Evolutionary conservation across 345 rosid genomes (phyloP), one percentile per base, ranked within the genome.

Genomic region (Arabidopsis arenosa): DNA sequence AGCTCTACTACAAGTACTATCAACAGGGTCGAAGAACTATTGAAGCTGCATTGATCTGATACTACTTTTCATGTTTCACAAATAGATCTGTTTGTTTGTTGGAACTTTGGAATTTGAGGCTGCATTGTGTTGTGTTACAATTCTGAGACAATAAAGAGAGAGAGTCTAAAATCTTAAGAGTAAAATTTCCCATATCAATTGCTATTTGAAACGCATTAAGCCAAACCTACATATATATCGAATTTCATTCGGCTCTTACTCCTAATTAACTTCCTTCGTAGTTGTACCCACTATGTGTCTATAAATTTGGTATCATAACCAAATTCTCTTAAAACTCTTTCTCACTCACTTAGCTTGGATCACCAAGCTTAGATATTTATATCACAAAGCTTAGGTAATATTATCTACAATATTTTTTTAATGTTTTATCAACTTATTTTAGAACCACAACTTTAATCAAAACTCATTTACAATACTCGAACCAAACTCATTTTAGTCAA

Each of bases 1-100:
- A 80, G 36, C 66, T 81, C 55, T 82, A 70, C 65, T 82, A 83
- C 5, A 69, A 85, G 7, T 71, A 80, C 44, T 85, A 81, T 68
- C 86, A 85, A 70, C 63, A 63, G 18, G 85, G 88, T 3, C 79
- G 80, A 74, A 81, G 85, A 53, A 82, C 87, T 0, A 80, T 85
- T 11, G 88, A 89, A 84, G 83, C 81, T 80, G 88, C 86, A 57
- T 30, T 74, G 21, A 61, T 83, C 57, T 80, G 23, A 71, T 48
- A 3, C 3, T 28, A 28, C 32, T 28, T 23, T 23, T 23, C 26
- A 23, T 23, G 26, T 23, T 35, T 71, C 59, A 47, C 14, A 48
- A 35, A 71, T 36, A 12, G 39, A 2, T 47, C 5, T 35, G 33
- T 56, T 32, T 43, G 53, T 41, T 30, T 28, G 26, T 41, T 54